Conservation (phyloP, 2,329 filamentous ascomycete genomes). For the Phialophora expanda region DNA sequence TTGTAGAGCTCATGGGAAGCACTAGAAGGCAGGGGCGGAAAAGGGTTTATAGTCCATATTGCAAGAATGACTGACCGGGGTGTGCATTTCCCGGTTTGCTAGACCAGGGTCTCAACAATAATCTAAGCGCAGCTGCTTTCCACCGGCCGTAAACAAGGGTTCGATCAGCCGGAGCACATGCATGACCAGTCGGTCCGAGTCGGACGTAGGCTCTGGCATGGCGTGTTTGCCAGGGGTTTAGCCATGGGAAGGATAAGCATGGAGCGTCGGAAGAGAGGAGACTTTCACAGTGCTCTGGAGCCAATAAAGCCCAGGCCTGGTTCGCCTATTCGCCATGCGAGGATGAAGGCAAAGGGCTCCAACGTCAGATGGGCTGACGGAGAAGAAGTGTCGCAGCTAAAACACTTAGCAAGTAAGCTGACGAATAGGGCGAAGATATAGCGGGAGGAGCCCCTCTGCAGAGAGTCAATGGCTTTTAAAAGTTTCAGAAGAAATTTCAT, state of each 20-base stretch:
- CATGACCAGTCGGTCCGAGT: slow-evolving; percentile 24
- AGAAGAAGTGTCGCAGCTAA: slow-evolving; percentile 11
- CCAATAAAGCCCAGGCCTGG: slow-evolving; percentile 16
- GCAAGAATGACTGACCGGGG: neutral
- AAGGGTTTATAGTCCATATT: slow-evolving; percentile 29
- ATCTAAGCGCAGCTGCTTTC: slow-evolving; percentile 11
- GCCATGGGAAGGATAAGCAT: slow-evolving; percentile 10
- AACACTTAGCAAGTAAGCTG: slow-evolving; percentile 25
- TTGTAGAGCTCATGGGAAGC: slow-evolving; percentile 15
- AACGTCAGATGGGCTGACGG: slow-evolving; percentile 21
- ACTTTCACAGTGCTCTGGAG: slow-evolving; percentile 3
- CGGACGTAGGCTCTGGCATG: slow-evolving; percentile 12
- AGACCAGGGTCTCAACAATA: slow-evolving; percentile 5
- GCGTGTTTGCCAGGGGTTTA: slow-evolving; percentile 9
- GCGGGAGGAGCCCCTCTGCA: neutral
- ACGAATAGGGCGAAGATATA: slow-evolving; percentile 24
- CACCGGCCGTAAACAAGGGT: slow-evolving; percentile 22
- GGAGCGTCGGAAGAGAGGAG: slow-evolving; percentile 23
- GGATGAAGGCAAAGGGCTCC: slow-evolving; percentile 1
- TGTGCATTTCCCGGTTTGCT: neutral
- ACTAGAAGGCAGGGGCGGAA: slow-evolving; percentile 25
- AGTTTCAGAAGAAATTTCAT: slow-evolving; percentile 18
- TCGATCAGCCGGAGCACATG: slow-evolving; percentile 6
- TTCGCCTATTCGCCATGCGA: neutral
- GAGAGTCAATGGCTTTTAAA: neutral